Percentiles rank a stretch among this genome's conserved stretches.
phyloP scores from a whole-genome alignment of 2,329 filamentous ascomycete species.

The Penicillium sp. region DNA sequence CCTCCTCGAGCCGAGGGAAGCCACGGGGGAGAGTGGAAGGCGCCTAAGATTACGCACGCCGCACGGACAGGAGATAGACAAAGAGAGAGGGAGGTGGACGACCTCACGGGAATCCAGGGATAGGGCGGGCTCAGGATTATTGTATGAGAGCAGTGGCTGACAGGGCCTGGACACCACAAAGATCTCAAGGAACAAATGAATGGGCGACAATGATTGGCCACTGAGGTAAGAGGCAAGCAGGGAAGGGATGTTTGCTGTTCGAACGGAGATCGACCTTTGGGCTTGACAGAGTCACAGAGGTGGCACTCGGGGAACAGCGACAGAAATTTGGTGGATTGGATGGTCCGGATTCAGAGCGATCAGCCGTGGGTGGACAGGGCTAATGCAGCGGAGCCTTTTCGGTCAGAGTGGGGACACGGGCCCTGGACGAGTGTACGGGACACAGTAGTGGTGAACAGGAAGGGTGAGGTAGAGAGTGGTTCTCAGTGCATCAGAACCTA shows the following conservation, averaged over 20 bases:
- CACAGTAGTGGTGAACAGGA: too few relatives aligned
- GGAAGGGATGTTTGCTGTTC: conserved; percentile 7
- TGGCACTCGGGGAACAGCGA: conserved; percentile 23
- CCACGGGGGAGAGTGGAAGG: conserved; percentile 13
- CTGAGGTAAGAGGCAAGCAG: conserved; percentile 16
- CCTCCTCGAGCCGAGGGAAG: conserved; percentile 17
- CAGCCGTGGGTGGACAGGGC: conserved; percentile 31
- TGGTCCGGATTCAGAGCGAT: conserved; percentile 34
- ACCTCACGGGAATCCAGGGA: conserved; percentile 28
- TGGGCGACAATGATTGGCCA: conserved; percentile 25
- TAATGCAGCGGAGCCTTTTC: conserved; percentile 35
- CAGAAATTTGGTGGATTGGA: conserved; percentile 26
- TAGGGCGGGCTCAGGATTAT: conserved; percentile 13
- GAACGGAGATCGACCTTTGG: conserved; percentile 24
- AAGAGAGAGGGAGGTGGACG: conserved; percentile 5
- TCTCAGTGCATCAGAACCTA: background rate
- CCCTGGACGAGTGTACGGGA: conserved; percentile 2
- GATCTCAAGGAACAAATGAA: conserved; percentile 12
- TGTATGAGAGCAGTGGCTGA: background rate
- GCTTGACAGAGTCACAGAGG: conserved; percentile 13
- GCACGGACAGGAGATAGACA: conserved; percentile 26
- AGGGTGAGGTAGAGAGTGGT: background rate
- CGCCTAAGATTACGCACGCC: conserved; percentile 24
- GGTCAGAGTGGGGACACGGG: conserved; percentile 27
- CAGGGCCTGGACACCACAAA: conserved; percentile 3